Percentiles rank a stretch among this genome's conserved stretches.
phyloP scores from a whole-genome alignment of 2,329 filamentous ascomycete genomes.

The Exophiala xenobiotica region DNA sequence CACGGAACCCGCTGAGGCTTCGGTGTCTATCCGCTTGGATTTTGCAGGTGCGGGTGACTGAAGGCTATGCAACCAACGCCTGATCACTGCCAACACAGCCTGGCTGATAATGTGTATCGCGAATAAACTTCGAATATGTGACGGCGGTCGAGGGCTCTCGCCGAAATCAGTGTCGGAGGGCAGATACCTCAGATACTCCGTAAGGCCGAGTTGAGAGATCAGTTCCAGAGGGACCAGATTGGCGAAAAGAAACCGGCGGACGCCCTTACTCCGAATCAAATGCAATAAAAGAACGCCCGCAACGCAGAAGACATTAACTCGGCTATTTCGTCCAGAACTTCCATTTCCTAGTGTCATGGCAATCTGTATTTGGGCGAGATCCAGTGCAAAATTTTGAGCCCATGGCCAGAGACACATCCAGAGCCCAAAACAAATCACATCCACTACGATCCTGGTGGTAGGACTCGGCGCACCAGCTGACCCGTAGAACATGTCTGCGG shows the following conservation, averaged over 20 bases:
- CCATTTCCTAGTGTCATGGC: slow-evolving; percentile 86
- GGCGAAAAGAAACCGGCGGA: slow-evolving; percentile 51
- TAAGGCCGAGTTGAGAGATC: slow-evolving; percentile 43
- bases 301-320: slow-evolving; percentile 47
- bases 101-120: slow-evolving; percentile 51
- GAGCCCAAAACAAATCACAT: slow-evolving; percentile 75
- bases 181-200: slow-evolving; percentile 44
- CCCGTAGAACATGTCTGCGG: slow-evolving; percentile 88
- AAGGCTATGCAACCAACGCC: slow-evolving; percentile 45
- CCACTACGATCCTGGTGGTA: slow-evolving; percentile 79
- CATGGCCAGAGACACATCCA: slow-evolving; percentile 88
- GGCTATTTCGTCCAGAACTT: slow-evolving; percentile 50
- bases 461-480: slow-evolving; percentile 82
- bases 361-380: slow-evolving; percentile 89
- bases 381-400: slow-evolving; percentile 81
- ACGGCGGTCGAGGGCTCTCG: slow-evolving; percentile 39
- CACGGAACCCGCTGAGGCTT: slow-evolving; percentile 45
- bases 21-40: slow-evolving; percentile 45
- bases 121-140: slow-evolving; percentile 48
- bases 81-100: slow-evolving; percentile 48
- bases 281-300: slow-evolving; percentile 47
- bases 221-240: slow-evolving; percentile 47
- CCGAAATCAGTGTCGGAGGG: slow-evolving; percentile 43
- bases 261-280: slow-evolving; percentile 46
- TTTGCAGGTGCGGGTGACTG: slow-evolving; percentile 42